Percentiles rank a stretch among this genome's conserved stretches.
Evolutionary conservation across 129 eudicot genomes (phyloP).

Genomic region (Dittrichia graveolens): DNA sequence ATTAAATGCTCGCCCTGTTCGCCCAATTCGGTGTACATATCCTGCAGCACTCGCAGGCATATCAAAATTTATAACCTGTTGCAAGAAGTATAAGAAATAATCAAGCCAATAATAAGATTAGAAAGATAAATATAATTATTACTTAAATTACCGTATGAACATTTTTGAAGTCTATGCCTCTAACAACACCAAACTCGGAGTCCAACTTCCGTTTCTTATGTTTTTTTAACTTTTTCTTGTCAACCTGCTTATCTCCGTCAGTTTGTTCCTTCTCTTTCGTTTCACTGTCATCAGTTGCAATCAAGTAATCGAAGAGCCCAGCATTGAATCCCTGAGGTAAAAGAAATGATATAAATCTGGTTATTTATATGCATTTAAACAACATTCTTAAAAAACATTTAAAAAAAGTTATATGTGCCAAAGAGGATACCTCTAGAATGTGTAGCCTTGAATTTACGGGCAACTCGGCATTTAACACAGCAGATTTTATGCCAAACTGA

Average conservation of each 20-base stretch:
- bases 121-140: background rate
- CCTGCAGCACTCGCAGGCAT: slow-evolving; percentile 90
- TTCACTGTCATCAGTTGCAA: slow-evolving; percentile 88
- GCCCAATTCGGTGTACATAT: slow-evolving; percentile 95
- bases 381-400: background rate
- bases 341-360: background rate
- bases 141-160: slow-evolving; percentile 69
- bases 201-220: slow-evolving; percentile 65
- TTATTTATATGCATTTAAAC: background rate
- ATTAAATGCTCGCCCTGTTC: slow-evolving; percentile 92
- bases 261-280: slow-evolving; percentile 52
- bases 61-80: slow-evolving; percentile 87
- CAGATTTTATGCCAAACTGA: slow-evolving; percentile 94
- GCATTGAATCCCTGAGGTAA: slow-evolving; percentile 83
- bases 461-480: slow-evolving; percentile 91
- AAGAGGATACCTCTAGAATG: slow-evolving; percentile 72
- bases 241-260: slow-evolving; percentile 48
- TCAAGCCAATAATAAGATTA: background rate
- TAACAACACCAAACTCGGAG: slow-evolving; percentile 86
- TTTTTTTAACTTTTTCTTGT: slow-evolving; percentile 55
- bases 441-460: slow-evolving; percentile 97
- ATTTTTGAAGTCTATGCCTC: slow-evolving; percentile 98
- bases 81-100: background rate
- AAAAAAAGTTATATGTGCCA: background rate
- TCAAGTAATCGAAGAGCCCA: slow-evolving; percentile 90